A percentile compares a stretch with the other conserved stretches of the same genome.
phyloP scores from a whole-genome alignment of 305 asterid genomes.

The Lippia alba region DNA sequence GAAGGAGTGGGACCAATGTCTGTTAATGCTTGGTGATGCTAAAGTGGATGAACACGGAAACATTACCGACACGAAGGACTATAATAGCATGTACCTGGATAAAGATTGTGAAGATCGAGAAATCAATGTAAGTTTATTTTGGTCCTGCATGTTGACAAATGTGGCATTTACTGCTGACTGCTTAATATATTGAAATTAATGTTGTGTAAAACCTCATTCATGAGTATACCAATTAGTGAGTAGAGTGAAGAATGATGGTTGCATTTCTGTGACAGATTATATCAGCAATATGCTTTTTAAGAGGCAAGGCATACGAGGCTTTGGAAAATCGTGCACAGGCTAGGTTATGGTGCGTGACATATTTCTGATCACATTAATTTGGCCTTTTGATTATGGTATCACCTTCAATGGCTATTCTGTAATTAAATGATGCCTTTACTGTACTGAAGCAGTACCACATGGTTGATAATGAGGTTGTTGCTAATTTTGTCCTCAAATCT shows the following conservation, averaged over 20 bases:
- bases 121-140: constrained; percentile 76
- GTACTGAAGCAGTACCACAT: constrained; percentile 3
- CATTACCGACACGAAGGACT: constrained; percentile 81
- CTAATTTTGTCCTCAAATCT: constrained; percentile 12
- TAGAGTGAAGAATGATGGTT: constrained; percentile 35
- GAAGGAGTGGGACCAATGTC: constrained; percentile 99
- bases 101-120: constrained; percentile 99
- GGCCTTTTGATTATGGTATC: constrained; percentile 17
- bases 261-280: constrained; percentile 62
- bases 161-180: constrained; percentile 31
- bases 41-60: constrained; percentile 95
- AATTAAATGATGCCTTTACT: constrained; percentile 1
- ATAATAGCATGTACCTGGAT: constrained; percentile 77
- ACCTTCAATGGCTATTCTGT: constrained; percentile 11
- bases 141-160: constrained; percentile 23
- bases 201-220: not conserved
- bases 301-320: constrained; percentile 99
- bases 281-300: constrained; percentile 91
- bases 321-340: constrained; percentile 92
- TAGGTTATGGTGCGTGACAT: constrained; percentile 79
- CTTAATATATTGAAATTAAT: constrained; percentile 9
- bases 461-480: constrained; percentile 3
- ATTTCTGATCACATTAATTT: not conserved
- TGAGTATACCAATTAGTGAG: constrained; percentile 21
- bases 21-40: constrained; percentile 94